Base-by-base conservation (phyloP, 2,329 filamentous ascomycete species). In the Massarina eburnea region DNA sequence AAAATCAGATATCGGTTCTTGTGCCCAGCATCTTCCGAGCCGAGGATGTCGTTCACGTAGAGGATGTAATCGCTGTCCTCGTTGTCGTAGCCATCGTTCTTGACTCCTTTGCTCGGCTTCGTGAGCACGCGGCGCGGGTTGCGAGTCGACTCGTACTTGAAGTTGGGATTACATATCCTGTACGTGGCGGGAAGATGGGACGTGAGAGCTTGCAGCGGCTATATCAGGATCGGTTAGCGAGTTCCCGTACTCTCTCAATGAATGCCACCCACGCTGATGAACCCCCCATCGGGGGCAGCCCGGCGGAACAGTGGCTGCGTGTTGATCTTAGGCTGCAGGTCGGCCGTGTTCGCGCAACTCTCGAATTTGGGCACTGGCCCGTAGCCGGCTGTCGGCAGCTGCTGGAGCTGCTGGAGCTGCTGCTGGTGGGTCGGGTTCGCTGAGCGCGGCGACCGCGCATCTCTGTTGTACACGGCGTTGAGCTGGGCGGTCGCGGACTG, bases 51-150 rank as follows among this genome's bases (percentile, higher is more conserved):
- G 70, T 99, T 99, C 61, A 99, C 94, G 62, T 97, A 99, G 58
- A 99, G 82, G 64, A 99, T 99, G 68, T 99, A 99, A 67, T 99
- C 94, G 71, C 94, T 97, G 59, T 99, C 94, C 70, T 99, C 94
- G 59, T 99, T 99, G 67, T 99, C 94, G 65, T 94, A 99, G 3
- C 94, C 94, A 74, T 99, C 94, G 65, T 99, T 99, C 80, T 99
- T 99, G 52, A 89, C 83, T 12, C 94, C 94, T 74, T 99, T 99
- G 80, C 94, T 97, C 7, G 94, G 94, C 72, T 99, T 99, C 14
- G 94, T 99, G 57, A 99, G 80, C 39, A 99, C 94, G 70, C 94
- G 83, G 51, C 94, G 88, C 30, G 94, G 94, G 66, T 99, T 99
- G 56, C 94, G 84, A 43, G 94, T 96, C 14, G 94, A 96, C 70